Conservation (phyloP, 805 yeast species). For the Kodamaea leandrae region DNA sequence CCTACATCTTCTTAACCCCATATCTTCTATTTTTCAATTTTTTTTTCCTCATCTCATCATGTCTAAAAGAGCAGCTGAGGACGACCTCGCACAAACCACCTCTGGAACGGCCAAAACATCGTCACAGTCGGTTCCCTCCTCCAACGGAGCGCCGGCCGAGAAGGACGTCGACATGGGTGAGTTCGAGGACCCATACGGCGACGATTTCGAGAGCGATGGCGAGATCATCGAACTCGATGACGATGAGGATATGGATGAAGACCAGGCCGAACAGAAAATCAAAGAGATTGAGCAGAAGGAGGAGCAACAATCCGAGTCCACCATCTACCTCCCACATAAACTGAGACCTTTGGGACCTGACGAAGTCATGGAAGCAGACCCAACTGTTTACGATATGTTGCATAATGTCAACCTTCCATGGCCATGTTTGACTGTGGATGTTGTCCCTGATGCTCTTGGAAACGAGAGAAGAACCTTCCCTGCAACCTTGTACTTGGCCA, state of each 20-base stretch:
- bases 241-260: constrained; percentile 40
- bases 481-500: constrained; percentile 76
- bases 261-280: constrained; percentile 35
- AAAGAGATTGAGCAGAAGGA: constrained; percentile 38
- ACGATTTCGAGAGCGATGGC: constrained; percentile 89
- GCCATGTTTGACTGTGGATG: constrained; percentile 93
- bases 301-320: constrained; percentile 32
- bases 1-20: neutral
- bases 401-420: constrained; percentile 92
- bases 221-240: constrained; percentile 79
- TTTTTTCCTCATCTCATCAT: constrained; percentile 19
- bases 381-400: constrained; percentile 92
- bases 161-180: constrained; percentile 69
- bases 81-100: constrained; percentile 23
- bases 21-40: too few relatives aligned
- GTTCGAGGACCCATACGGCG: constrained; percentile 86
- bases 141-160: constrained; percentile 23
- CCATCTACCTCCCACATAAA: constrained; percentile 82
- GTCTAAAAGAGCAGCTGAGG: constrained; percentile 53
- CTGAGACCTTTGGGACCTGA: constrained; percentile 91
- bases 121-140: constrained; percentile 40
- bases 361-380: constrained; percentile 95
- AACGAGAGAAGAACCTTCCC: constrained; percentile 87
- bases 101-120: constrained; percentile 34
- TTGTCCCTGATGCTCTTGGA: constrained; percentile 84